Evolutionary conservation across 148 eudicot genomes (phyloP).

Genomic region (Simmondsia chinensis): DNA sequence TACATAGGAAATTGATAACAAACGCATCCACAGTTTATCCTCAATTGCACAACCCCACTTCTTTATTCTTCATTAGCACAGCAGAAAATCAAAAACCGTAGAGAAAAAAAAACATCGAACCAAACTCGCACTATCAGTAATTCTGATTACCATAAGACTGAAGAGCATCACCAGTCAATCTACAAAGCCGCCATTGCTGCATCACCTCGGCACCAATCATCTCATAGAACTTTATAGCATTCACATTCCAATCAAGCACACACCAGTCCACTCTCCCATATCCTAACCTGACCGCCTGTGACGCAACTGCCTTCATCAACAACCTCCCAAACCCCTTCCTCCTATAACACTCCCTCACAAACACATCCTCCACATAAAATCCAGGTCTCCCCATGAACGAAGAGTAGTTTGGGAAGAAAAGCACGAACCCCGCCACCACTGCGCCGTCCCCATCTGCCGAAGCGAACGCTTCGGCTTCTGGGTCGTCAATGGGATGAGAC

Average conservation of each 20-base stretch:
- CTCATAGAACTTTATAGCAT: conserved; percentile 68
- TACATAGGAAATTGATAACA: no score
- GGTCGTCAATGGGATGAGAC: conserved; percentile 25
- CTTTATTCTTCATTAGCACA: no score
- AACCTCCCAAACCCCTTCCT: conserved; percentile 60
- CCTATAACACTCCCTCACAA: conserved; percentile 71
- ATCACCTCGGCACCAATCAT: conserved; percentile 67
- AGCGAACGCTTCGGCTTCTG: conserved; percentile 22
- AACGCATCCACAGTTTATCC: no score
- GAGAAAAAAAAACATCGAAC: no score
- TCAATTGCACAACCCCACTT: no score
- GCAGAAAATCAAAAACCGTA: no score
- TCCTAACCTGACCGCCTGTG: conserved; percentile 57
- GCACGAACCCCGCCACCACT: conserved; percentile 48
- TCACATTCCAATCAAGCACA: conserved; percentile 80
- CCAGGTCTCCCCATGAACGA: conserved; percentile 73
- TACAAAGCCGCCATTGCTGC: conserved; percentile 71
- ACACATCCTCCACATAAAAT: conserved; percentile 66
- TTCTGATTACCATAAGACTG: conserved; percentile 27
- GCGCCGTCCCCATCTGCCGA: conserved; percentile 12
- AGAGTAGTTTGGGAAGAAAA: conserved; percentile 77
- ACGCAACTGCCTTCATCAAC: conserved; percentile 62
- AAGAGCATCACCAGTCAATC: conserved; percentile 65
- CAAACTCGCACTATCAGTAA: no score
- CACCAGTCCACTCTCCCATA: conserved; percentile 83